These are phyloP conservation scores for Umbellularia californica DNA, from an alignment of 164 flowering plant species.

Conservation along the genomic window DNA sequence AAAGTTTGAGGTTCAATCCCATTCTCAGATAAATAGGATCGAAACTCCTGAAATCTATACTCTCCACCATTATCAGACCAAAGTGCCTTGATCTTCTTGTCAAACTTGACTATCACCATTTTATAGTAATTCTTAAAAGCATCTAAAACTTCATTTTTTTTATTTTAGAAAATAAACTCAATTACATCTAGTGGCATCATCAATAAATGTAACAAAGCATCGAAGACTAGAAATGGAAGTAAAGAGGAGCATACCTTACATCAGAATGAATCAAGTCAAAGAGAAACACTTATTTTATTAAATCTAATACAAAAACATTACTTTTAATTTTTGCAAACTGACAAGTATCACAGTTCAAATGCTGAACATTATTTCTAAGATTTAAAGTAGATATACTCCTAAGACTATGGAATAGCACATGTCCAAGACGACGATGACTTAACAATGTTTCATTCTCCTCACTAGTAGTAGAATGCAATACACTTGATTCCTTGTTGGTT, in stretches of 20 bases:
- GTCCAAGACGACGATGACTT: not conserved
- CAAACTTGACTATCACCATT: not conserved
- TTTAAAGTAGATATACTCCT: not conserved
- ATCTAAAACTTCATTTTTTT: not conserved
- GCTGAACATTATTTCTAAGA: not conserved
- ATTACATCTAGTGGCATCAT: not conserved
- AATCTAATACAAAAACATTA: not conserved
- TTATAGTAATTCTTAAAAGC: not conserved
- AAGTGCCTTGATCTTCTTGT: not conserved
- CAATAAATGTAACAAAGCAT: not conserved
- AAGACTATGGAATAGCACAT: not conserved
- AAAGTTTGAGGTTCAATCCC: not conserved
- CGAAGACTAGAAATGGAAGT: not conserved
- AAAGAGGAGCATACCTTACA: not conserved
- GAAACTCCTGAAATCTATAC: not conserved
- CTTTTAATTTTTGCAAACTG: not conserved
- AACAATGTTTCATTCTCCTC: not conserved
- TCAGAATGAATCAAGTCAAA: not conserved
- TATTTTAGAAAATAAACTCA: not conserved
- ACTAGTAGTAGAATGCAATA: not conserved
- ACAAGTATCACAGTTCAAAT: not conserved
- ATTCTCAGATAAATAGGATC: not conserved
- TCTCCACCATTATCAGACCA: not conserved
- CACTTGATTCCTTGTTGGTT: not conserved
- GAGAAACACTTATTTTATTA: not conserved